Base-by-base conservation (phyloP, 768 basidiomycete species). In the Suillus variegatus region DNA sequence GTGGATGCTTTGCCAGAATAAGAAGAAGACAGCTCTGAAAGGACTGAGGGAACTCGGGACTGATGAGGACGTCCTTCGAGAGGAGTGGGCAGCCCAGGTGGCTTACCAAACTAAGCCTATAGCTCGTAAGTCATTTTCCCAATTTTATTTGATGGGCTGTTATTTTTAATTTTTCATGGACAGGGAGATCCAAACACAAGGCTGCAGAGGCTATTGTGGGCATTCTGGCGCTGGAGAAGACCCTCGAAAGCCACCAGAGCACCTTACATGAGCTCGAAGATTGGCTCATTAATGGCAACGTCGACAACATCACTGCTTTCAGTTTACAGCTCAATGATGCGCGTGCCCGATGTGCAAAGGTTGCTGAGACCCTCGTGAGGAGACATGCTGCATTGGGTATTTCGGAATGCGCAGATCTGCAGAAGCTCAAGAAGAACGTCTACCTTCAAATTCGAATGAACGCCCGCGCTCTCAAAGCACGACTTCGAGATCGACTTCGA, bases 61-160 rank as follows among this genome's bases (percentile, higher is more conserved):
- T 8, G 64, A 52, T 51, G 54, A 51, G 13, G 55, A 28, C 20
- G 36, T 64, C 49, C 63, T 68, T 1, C 51, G 60, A 49, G 58
- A 55, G 51, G 32, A 74, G 55, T 74, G 71, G 72, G 51, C 52
- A 4, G 65, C 51, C 22, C 72, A 74, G 64, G 57, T 72, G 5
- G 25, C 28, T 14, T 46, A 60, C 14, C 75, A 74, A 58, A 74
- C 71, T 4, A 68, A 70, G 38, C 67, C 66, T 3, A 18, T 54
- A 32, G 32, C 52, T 22, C 10, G 12, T 60, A 60, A 60, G 58
- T 60, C 40, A 60, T 60, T 60, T 40, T 60, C 12, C n/a, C 6
- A 28, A 60, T 28, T 40, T 40, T 22, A 22, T 60, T 44, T 12
- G n/a, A n/a, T n/a, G n/a, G n/a, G n/a, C n/a, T n/a, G n/a, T n/a